Base-by-base conservation (phyloP, 345 rosid genomes). In the Erysimum cheiranthoides region DNA sequence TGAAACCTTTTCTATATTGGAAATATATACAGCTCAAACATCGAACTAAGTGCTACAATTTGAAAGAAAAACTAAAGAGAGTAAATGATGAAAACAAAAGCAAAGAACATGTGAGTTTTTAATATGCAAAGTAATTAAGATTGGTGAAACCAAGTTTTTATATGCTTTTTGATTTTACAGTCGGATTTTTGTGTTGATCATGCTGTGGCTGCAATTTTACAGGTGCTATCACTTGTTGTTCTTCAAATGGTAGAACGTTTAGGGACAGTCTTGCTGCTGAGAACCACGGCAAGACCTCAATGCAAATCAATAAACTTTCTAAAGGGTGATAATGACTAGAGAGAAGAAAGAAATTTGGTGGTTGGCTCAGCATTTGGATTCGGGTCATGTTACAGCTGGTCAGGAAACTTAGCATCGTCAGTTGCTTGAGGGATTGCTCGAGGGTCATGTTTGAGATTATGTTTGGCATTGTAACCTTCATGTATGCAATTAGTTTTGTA, bases 371-470 rank as follows among this genome's bases (percentile, higher is more conserved):
- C 84, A 31, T 31, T 87, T 13, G 94, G 94, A 77, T 83, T 93
- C 1, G 92, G 97, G 51, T 78, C 83, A 77, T 85, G 85, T 27
- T 94, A 94, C 72, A 81, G 87, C 81, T 88, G 98, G 97, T 79
- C 89, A 10, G 90, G 93, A 47, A 87, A 88, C 79, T 74, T 94
- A 63, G 76, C 64, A 3, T 83, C 96, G 13, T 78, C 97, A 62
- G 70, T 94, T n/a, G n/a, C n/a, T n/a, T n/a, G n/a, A n/a, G n/a
- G n/a, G n/a, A n/a, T n/a, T n/a, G n/a, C n/a, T n/a, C n/a, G n/a
- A n/a, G n/a, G n/a, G n/a, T n/a, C n/a, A n/a, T n/a, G n/a, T n/a
- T n/a, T n/a, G n/a, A n/a, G n/a, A n/a, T n/a, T n/a, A n/a, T n/a
- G n/a, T n/a, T n/a, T n/a, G n/a, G n/a, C n/a, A n/a, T n/a, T n/a